These are phyloP conservation scores for Hyphodiscus hymeniophilus DNA, from an alignment of 495 filamentous ascomycete genomes.

Conservation along the genomic window DNA sequence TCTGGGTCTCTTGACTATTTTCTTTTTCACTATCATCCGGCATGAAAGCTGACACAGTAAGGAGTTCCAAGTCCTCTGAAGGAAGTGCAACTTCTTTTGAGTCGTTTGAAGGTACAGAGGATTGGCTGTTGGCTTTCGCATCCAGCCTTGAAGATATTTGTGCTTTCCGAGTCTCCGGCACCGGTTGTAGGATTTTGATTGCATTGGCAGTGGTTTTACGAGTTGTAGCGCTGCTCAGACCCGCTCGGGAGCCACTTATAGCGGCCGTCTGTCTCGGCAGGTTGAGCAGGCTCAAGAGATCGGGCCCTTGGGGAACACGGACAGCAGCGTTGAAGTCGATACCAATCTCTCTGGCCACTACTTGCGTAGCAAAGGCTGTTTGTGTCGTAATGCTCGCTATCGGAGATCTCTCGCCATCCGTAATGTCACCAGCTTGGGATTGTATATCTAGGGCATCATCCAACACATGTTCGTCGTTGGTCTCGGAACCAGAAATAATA, in stretches of 20 bases:
- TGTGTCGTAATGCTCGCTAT: background rate
- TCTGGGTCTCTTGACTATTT: conserved; percentile 15
- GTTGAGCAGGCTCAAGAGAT: background rate
- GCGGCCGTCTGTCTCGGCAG: too few species aligned
- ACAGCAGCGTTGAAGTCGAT: background rate
- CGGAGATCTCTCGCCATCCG: background rate
- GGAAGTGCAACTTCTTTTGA: background rate
- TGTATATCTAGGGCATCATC: conserved; percentile 4
- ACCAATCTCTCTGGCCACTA: background rate
- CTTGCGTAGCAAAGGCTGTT: conserved; percentile 11
- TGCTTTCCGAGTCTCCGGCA: background rate
- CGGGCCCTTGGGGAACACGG: background rate
- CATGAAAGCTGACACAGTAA: too few species aligned
- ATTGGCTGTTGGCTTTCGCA: conserved; percentile 2
- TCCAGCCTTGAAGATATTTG: background rate
- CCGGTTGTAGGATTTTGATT: background rate
- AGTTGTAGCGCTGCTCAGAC: too few species aligned
- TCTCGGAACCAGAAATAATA: background rate
- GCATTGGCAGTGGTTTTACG: background rate
- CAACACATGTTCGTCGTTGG: background rate
- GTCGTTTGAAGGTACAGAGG: background rate
- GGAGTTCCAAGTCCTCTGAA: too few species aligned
- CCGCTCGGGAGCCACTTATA: too few species aligned
- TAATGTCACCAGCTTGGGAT: background rate
- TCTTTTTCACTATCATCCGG: conserved; percentile 14